A percentile compares a stretch with the other conserved stretches of the same genome.
phyloP scores from a whole-genome alignment of 2,329 filamentous ascomycete genomes.

The Paraconiothyrium sp. region DNA sequence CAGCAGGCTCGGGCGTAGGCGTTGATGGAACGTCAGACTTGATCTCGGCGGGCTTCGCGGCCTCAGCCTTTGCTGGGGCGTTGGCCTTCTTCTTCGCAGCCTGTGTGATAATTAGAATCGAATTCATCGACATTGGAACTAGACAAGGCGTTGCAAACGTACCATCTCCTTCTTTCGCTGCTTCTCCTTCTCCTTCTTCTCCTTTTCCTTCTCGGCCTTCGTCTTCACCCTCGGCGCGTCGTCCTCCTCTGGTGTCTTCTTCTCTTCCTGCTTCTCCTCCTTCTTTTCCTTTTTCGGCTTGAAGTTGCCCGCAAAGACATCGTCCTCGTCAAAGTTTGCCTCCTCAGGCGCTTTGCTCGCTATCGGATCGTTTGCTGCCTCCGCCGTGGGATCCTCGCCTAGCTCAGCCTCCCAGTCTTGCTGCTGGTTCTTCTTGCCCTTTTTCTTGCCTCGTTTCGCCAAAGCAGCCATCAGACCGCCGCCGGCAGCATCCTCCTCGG shows the following conservation, averaged over 20 bases:
- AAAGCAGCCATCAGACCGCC: slow-evolving; percentile 60
- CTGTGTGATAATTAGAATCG: slow-evolving; percentile 37
- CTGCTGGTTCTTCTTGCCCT: slow-evolving; percentile 81
- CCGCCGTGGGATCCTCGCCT: slow-evolving; percentile 66
- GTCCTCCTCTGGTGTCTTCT: slow-evolving; percentile 53
- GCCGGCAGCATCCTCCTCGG: slow-evolving; percentile 60
- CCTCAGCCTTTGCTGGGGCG: slow-evolving; percentile 58
- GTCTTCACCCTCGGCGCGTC: slow-evolving; percentile 73
- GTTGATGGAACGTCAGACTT: slow-evolving; percentile 44
- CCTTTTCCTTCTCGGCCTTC: slow-evolving; percentile 98
- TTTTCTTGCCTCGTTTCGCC: slow-evolving; percentile 73
- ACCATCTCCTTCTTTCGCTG: slow-evolving; percentile 98
- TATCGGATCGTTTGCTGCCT: slow-evolving; percentile 58
- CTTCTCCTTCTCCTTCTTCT: slow-evolving; percentile 99
- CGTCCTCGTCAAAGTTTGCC: slow-evolving; percentile 73
- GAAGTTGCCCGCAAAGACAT: slow-evolving; percentile 82
- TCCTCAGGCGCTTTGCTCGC: slow-evolving; percentile 79
- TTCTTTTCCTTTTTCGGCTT: slow-evolving; percentile 73
- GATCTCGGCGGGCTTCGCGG: slow-evolving; percentile 54
- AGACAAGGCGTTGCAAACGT: slow-evolving; percentile 31
- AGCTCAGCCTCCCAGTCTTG: slow-evolving; percentile 70
- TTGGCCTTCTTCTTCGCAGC: slow-evolving; percentile 66
- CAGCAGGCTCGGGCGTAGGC: slow-evolving; percentile 39
- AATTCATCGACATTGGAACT: background rate
- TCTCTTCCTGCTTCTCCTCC: slow-evolving; percentile 52